Evolutionary conservation across 306 rosid genomes (phyloP), one percentile per base, ranked within the genome.

Genomic region (Sindora glabra): DNA sequence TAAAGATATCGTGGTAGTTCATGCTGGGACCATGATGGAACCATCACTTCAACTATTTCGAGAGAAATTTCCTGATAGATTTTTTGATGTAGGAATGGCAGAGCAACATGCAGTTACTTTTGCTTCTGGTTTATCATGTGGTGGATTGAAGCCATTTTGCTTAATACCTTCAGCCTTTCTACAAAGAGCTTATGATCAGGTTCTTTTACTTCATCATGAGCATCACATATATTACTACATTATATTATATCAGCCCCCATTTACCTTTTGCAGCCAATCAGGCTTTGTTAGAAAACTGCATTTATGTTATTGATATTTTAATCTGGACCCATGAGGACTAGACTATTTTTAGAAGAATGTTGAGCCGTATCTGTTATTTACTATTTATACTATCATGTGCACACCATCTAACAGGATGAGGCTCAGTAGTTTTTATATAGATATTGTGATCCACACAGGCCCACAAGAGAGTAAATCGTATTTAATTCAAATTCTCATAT

Each of bases 91-190:
- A 76, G 96, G 98, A 49, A 79, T 88, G 86, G 96, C 96, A 4
- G 98, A 91, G 80, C 98, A 91, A 71, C 98, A 91, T 39, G 98
- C 98, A 42, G 98, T 91, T 51, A 83, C 98, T 10, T 91, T 88
- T 81, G 82, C 98, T 32, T 88, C 96, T 59, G 98, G 98, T 64
- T 70, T 91, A 79, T 52, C 96, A 17, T 78, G 98, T 63, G 96
- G 96, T 56, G 96, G 98, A 40, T 68, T 91, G 70, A 91, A 91
- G 90, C 96, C 98, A 10, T 91, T 91, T 72, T 91, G 95, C 76
- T 45, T 91, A 56, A 81, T 91, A 59, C 85, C 98, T 56, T 91
- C 98, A 5, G 74, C 95, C 34, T 91, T 85, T 69, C 75, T 88
- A 41, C 96, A 88, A 64, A 85, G 96, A 79, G 96, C 96, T 37